Evolutionary conservation across 345 rosid species (phyloP).

Genomic region (Populus deltoides): DNA sequence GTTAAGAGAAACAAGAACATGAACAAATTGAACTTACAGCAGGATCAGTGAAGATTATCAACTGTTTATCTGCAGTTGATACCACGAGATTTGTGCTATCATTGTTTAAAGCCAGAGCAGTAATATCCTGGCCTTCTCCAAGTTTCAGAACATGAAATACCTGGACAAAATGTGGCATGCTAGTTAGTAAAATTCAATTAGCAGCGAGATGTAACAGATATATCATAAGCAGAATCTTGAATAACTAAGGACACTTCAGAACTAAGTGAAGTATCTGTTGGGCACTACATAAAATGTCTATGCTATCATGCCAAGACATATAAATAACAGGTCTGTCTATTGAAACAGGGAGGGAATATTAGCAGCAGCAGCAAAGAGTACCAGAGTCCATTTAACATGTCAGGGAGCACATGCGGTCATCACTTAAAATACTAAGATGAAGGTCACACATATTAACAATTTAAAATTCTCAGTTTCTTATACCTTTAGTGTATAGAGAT

Average conservation of each 20-base stretch:
- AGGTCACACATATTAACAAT: not conserved
- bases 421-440: not conserved
- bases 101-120: slow-evolving; percentile 69
- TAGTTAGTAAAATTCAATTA: slow-evolving; percentile 2
- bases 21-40: slow-evolving; percentile 55
- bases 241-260: not conserved
- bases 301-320: not conserved
- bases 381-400: not conserved
- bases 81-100: slow-evolving; percentile 91
- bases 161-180: slow-evolving; percentile 38
- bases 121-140: slow-evolving; percentile 70
- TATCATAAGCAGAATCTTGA: not conserved
- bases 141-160: slow-evolving; percentile 71
- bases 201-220: not conserved
- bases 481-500: slow-evolving; percentile 81
- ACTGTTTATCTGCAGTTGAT: slow-evolving; percentile 84
- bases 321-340: not conserved
- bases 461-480: not conserved
- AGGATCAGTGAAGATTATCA: slow-evolving; percentile 91
- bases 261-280: not conserved
- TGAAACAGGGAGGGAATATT: not conserved
- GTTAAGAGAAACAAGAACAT: not conserved
- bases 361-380: not conserved
- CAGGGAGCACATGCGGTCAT: not conserved
- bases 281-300: not conserved